Conservation (phyloP, 1,139 yeast genomes). For the Kurtzmaniella quercitrusa region DNA sequence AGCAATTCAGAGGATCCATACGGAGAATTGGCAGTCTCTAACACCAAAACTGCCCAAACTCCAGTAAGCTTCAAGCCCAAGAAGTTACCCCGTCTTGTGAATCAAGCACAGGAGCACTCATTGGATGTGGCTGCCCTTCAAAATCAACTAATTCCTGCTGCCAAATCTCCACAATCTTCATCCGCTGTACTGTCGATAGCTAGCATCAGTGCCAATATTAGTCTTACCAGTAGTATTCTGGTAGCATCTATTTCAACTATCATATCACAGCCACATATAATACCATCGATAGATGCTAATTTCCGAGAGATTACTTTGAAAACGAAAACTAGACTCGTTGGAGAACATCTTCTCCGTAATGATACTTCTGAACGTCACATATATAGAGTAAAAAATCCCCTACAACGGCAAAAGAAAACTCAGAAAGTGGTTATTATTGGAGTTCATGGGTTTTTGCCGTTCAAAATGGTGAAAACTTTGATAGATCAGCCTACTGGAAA, state of each 20-base stretch:
- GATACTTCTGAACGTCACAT: slow-evolving; percentile 30
- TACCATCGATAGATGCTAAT: slow-evolving; percentile 26
- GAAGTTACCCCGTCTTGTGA: slow-evolving; percentile 32
- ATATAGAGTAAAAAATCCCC: slow-evolving; percentile 21
- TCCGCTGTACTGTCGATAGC: slow-evolving; percentile 2
- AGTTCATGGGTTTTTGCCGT: slow-evolving; percentile 52
- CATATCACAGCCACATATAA: slow-evolving; percentile 1
- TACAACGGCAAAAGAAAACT: slow-evolving; percentile 14
- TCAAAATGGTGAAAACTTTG: slow-evolving; percentile 43
- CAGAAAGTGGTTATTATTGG: slow-evolving; percentile 42
- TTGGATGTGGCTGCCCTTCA: slow-evolving; percentile 1
- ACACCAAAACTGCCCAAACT: slow-evolving; percentile 32
- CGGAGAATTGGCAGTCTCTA: slow-evolving; percentile 37
- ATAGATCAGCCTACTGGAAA: slow-evolving; percentile 48
- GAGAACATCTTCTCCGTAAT: slow-evolving; percentile 27
- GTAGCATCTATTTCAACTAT: slow-evolving; percentile 1
- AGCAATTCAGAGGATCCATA: slow-evolving; percentile 17
- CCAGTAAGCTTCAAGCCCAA: slow-evolving; percentile 36
- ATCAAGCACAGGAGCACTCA: slow-evolving; percentile 30
- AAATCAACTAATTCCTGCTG: slow-evolving; percentile 3
- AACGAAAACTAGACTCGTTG: slow-evolving; percentile 36
- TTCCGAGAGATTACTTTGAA: slow-evolving; percentile 34
- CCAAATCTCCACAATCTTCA: neutral
- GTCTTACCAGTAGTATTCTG: slow-evolving; percentile 1
- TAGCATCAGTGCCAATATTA: slow-evolving; percentile 2